Conservation (phyloP, 129 eudicot genomes). For the Chrysanthemum lavandulifolium region DNA sequence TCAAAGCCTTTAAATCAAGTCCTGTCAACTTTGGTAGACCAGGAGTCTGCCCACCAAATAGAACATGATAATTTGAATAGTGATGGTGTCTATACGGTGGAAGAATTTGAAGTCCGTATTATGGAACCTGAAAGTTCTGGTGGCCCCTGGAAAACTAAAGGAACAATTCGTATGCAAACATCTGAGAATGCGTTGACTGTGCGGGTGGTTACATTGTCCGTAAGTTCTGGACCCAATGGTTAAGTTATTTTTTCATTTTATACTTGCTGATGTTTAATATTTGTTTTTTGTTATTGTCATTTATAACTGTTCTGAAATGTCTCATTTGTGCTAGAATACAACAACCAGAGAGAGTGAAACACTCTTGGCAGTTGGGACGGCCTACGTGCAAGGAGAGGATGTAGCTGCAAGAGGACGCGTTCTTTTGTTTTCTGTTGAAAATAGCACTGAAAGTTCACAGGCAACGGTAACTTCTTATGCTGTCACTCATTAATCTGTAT, state of each 20-base stretch:
- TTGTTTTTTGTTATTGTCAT: conserved; percentile 3
- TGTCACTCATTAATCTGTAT: neutral
- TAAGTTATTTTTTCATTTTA: conserved; percentile 1
- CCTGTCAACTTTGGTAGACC: conserved; percentile 84
- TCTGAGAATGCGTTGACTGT: conserved; percentile 95
- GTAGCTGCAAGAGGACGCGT: conserved; percentile 99
- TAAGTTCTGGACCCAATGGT: conserved; percentile 43
- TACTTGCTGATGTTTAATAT: conserved; percentile 2
- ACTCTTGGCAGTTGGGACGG: conserved; percentile 96
- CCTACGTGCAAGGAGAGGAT: conserved; percentile 98
- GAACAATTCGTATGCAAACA: conserved; percentile 90
- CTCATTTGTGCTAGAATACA: conserved; percentile 54
- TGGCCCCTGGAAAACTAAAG: conserved; percentile 94
- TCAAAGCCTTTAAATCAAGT: conserved; percentile 91
- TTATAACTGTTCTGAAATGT: conserved; percentile 16
- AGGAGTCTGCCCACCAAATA: conserved; percentile 81
- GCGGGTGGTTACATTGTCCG: conserved; percentile 80
- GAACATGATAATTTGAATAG: conserved; percentile 66
- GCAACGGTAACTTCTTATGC: conserved; percentile 40
- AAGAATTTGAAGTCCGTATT: conserved; percentile 91
- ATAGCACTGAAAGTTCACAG: conserved; percentile 58
- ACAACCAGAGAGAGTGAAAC: conserved; percentile 87
- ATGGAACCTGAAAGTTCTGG: conserved; percentile 90
- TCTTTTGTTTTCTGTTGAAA: conserved; percentile 80
- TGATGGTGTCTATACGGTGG: conserved; percentile 82